Evolutionary conservation across 208 protist genomes (phyloP).

Genomic region (Trypanosoma cruzi): DNA sequence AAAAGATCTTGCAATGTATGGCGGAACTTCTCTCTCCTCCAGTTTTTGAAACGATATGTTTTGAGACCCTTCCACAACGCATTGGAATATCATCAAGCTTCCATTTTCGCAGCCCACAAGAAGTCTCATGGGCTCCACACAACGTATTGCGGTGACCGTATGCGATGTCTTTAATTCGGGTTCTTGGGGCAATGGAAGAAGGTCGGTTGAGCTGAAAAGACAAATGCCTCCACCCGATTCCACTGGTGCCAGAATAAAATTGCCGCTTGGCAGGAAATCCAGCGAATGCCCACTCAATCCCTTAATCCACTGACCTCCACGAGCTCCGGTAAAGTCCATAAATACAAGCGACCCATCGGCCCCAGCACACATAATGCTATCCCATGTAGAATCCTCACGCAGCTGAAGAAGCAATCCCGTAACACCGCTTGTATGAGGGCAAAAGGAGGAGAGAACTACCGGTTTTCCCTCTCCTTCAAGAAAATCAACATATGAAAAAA

Average conservation of each 20-base stretch:
- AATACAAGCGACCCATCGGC: constrained; percentile 44
- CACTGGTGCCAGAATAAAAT: constrained; percentile 14
- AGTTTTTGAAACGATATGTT: constrained; percentile 16
- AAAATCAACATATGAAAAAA: constrained; percentile 72
- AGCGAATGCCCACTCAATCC: constrained; percentile 13
- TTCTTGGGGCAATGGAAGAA: constrained; percentile 9
- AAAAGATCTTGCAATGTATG: constrained; percentile 16
- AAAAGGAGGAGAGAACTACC: constrained; percentile 27
- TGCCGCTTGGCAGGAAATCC: constrained; percentile 1
- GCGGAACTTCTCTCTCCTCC: background rate
- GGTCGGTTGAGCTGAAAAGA: constrained; percentile 3
- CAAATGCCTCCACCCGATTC: background rate
- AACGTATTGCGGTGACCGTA: constrained; percentile 19
- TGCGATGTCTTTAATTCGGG: constrained; percentile 7
- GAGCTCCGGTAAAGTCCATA: constrained; percentile 35
- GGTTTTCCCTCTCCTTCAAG: constrained; percentile 26
- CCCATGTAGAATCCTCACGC: constrained; percentile 44
- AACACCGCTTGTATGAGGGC: constrained; percentile 41
- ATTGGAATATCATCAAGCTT: constrained; percentile 15
- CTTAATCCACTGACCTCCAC: constrained; percentile 9
- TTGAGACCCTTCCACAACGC: constrained; percentile 1
- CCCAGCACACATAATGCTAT: constrained; percentile 43
- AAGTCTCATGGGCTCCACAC: constrained; percentile 16
- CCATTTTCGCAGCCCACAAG: constrained; percentile 22
- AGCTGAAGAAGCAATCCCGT: constrained; percentile 62